Evolutionary conservation across 2,329 filamentous ascomycete species (phyloP).

Genomic region (Botrytis byssoidea): DNA sequence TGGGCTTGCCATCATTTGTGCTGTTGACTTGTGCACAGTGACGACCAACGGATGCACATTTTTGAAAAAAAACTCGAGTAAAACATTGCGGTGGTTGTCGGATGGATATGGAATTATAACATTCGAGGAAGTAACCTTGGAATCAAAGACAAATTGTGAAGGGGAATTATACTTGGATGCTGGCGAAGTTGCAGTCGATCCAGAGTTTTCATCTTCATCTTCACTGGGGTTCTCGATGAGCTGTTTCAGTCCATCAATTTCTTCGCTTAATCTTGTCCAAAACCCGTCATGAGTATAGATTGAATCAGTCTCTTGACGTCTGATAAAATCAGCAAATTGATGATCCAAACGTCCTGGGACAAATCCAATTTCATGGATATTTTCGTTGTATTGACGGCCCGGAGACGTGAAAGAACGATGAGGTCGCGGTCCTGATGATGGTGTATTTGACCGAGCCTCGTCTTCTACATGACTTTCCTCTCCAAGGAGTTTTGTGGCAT

Average conservation of each 20-base stretch:
- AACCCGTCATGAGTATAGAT: constrained; percentile 19
- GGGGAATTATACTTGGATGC: constrained; percentile 17
- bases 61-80: constrained; percentile 4
- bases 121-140: not conserved
- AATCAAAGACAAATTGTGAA: constrained; percentile 15
- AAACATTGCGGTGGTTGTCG: not conserved
- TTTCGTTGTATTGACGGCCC: not conserved
- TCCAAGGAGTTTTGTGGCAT: constrained; percentile 12
- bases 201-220: constrained; percentile 16
- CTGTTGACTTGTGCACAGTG: constrained; percentile 4
- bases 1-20: not conserved
- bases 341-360: constrained; percentile 12
- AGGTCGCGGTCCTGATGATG: constrained; percentile 9
- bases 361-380: not conserved
- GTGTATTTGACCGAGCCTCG: constrained; percentile 1
- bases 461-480: not conserved
- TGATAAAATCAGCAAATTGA: constrained; percentile 18
- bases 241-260: constrained; percentile 20
- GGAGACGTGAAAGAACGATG: constrained; percentile 7
- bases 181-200: constrained; percentile 2
- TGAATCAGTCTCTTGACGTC: constrained; percentile 13
- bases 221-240: constrained; percentile 18
- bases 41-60: constrained; percentile 19
- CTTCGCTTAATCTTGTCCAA: constrained; percentile 21
- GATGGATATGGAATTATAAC: constrained; percentile 14